Percentiles rank a stretch among this genome's conserved stretches.
Conservation (phyloP, 129 eudicot species). For the Oenanthe sinensis region DNA sequence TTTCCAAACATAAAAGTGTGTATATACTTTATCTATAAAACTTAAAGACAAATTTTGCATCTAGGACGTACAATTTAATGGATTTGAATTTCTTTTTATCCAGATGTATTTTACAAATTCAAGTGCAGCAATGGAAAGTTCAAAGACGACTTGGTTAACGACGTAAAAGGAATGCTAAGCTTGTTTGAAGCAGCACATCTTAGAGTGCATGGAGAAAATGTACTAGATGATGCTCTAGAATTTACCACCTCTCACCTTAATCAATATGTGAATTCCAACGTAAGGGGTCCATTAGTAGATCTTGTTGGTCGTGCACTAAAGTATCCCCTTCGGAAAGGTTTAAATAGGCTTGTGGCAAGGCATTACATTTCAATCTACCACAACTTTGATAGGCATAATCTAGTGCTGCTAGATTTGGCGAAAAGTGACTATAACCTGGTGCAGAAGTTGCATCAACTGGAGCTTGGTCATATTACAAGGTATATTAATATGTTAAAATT, state of each 20-base stretch:
- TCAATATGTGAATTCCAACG: too few relatives aligned
- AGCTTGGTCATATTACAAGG: conserved; percentile 18
- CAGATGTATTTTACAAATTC: too few relatives aligned
- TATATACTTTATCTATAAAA: too few relatives aligned
- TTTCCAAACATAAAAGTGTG: too few relatives aligned
- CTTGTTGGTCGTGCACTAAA: too few relatives aligned
- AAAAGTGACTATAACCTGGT: conserved; percentile 23
- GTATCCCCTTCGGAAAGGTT: too few relatives aligned
- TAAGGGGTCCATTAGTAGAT: too few relatives aligned
- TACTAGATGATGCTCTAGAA: conserved; percentile 16
- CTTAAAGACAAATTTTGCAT: too few relatives aligned
- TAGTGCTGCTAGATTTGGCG: conserved; percentile 24
- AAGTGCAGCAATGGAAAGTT: too few relatives aligned
- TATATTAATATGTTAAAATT: background rate
- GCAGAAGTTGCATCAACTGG: conserved; percentile 23
- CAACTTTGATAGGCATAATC: conserved; percentile 13
- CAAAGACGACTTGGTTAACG: too few relatives aligned
- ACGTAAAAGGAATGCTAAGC: conserved; percentile 12
- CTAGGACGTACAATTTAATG: too few relatives aligned
- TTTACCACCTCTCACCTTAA: conserved; percentile 29
- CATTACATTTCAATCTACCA: conserved; percentile 20
- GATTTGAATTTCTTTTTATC: too few relatives aligned
- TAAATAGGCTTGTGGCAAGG: conserved; percentile 28
- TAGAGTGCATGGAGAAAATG: conserved; percentile 5
- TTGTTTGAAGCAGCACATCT: conserved; percentile 12